Percentiles rank a stretch among this genome's conserved stretches.
Evolutionary conservation across 139 green algal genomes (phyloP).

Genomic region (Coelastrella sp.): DNA sequence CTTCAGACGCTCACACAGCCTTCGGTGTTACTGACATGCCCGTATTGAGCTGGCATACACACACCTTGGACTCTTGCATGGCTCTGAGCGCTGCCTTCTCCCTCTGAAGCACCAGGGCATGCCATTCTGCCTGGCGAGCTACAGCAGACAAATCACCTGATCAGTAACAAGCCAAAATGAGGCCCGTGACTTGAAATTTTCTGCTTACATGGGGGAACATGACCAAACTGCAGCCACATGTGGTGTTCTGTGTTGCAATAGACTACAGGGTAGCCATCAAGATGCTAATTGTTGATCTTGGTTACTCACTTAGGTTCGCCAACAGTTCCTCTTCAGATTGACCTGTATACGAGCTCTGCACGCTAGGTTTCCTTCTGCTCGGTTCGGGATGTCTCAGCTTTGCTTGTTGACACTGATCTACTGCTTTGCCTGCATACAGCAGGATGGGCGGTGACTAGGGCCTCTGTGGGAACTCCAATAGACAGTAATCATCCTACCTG

Average conservation of each 20-base stretch:
- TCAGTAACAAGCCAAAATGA: no score
- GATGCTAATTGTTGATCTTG: not conserved
- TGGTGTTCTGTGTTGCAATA: no score
- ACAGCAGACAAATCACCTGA: not conserved
- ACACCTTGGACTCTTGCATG: not conserved
- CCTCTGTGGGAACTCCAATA: no score
- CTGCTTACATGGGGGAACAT: no score
- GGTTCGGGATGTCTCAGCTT: not conserved
- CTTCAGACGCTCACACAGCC: no score
- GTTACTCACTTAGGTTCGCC: slow-evolving; percentile 3
- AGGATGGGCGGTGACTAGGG: no score
- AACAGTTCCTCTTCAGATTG: slow-evolving; percentile 11
- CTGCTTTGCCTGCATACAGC: slow-evolving; percentile 4
- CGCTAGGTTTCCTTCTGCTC: not conserved
- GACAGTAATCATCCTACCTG: no score
- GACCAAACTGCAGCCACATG: no score
- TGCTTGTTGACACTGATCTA: no score
- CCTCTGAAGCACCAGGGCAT: slow-evolving; percentile 28
- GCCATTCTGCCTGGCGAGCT: slow-evolving; percentile 23
- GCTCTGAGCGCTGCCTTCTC: slow-evolving; percentile 25
- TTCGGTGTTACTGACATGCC: no score
- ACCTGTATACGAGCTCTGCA: not conserved
- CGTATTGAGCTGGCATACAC: not conserved
- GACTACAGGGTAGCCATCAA: no score
- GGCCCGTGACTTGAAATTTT: not conserved